phyloP scores from a whole-genome alignment of 2,329 filamentous ascomycete genomes.

The Coniochaeta sp. region DNA sequence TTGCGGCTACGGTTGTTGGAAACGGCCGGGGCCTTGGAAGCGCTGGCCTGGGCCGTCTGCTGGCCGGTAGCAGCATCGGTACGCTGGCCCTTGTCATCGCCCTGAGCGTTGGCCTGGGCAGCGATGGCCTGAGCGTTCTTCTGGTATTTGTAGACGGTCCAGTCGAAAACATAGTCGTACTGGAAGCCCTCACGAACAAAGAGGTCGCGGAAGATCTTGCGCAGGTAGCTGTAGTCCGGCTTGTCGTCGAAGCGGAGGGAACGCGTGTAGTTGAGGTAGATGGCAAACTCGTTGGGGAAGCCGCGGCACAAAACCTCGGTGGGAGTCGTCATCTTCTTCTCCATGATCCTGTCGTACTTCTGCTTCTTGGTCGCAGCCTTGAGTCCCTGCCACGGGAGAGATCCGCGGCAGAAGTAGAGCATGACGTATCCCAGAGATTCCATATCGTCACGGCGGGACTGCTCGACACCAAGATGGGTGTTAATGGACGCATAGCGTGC shows the following conservation, averaged over 20 bases:
- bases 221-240: conserved; percentile 98
- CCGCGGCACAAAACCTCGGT: conserved; percentile 98
- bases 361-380: conserved; percentile 99
- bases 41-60: conserved; percentile 47
- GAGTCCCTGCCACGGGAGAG: conserved; percentile 95
- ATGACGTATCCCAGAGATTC: conserved; percentile 98
- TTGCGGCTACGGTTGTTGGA: conserved; percentile 73
- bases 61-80: conserved; percentile 58
- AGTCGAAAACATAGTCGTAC: conserved; percentile 99
- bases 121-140: conserved; percentile 97
- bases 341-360: conserved; percentile 99
- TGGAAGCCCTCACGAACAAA: conserved; percentile 99
- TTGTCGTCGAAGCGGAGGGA: conserved; percentile 99
- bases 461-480: conserved; percentile 95
- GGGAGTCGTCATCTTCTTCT: conserved; percentile 99
- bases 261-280: conserved; percentile 98
- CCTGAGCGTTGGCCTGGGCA: conserved; percentile 66
- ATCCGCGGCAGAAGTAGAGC: conserved; percentile 99
- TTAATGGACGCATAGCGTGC: conserved; percentile 99
- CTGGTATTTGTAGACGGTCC: conserved; percentile 99
- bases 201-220: conserved; percentile 99
- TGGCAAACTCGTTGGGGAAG: conserved; percentile 98
- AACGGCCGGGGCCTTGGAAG: conserved; percentile 60
- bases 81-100: conserved; percentile 70
- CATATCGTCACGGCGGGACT: conserved; percentile 99